phyloP scores from a whole-genome alignment of 2,329 filamentous ascomycete genomes.

The Cercospora sp. region DNA sequence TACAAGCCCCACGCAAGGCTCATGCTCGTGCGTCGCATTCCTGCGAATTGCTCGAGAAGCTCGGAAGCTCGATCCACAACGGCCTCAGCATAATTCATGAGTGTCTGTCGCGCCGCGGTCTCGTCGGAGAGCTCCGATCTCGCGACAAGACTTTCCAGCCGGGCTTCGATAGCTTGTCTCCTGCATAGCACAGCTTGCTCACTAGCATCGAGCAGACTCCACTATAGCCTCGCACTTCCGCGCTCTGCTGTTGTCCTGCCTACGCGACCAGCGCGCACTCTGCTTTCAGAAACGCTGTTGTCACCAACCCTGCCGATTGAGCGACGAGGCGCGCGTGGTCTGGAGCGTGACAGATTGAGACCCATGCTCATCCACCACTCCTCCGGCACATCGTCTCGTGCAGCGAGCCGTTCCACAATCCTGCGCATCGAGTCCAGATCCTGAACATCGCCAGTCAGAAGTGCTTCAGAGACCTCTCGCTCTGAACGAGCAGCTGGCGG shows the following conservation, averaged over 20 bases:
- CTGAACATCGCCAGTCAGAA: conserved; percentile 31
- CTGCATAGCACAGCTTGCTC: not conserved
- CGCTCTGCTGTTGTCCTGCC: not conserved
- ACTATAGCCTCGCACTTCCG: conserved; percentile 13
- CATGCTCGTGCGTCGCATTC: not conserved
- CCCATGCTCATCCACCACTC: conserved; percentile 68
- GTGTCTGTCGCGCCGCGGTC: not conserved
- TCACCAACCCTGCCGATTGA: conserved; percentile 8
- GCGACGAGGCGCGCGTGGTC: conserved; percentile 18
- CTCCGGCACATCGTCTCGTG: conserved; percentile 74
- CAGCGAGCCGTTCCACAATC: conserved; percentile 69
- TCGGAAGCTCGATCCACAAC: not conserved
- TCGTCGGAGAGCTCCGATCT: not conserved
- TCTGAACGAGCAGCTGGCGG: conserved; percentile 29
- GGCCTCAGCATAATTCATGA: not conserved
- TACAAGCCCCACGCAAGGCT: not conserved
- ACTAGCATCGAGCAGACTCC: not conserved
- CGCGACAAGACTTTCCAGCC: not conserved
- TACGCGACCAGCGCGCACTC: conserved; percentile 5
- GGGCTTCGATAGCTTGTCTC: not conserved
- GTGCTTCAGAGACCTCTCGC: conserved; percentile 27
- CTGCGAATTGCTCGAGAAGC: not conserved
- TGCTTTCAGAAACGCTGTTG: not conserved
- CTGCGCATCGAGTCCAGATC: conserved; percentile 66
- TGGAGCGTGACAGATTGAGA: conserved; percentile 36